These are phyloP conservation scores for Lachnellula cervina DNA, from an alignment of 2,329 filamentous ascomycete species.

Conservation along the genomic window DNA sequence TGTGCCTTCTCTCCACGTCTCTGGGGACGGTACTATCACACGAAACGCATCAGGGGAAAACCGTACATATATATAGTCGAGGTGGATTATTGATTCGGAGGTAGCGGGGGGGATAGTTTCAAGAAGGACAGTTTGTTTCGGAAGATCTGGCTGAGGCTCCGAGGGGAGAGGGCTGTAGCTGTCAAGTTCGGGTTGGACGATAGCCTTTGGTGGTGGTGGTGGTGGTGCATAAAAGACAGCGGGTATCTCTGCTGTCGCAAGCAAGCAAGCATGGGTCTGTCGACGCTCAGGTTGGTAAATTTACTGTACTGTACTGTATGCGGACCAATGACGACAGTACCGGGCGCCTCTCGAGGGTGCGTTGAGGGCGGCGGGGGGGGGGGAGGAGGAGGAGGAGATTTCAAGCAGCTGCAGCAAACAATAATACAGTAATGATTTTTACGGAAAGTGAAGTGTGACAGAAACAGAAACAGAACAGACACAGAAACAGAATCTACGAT, in stretches of 20 bases:
- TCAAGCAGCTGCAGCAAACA: no score
- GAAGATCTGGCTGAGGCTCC: not conserved
- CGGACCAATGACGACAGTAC: not conserved
- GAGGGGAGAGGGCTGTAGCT: not conserved
- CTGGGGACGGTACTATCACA: slow-evolving; percentile 18
- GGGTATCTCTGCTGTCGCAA: slow-evolving; percentile 6
- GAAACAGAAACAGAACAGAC: not conserved
- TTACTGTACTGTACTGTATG: not conserved
- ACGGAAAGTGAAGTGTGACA: not conserved
- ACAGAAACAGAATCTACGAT: not conserved
- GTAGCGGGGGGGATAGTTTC: not conserved
- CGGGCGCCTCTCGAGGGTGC: not conserved
- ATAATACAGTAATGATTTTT: no score
- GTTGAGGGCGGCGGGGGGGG: no score
- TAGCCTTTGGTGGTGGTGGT: no score
- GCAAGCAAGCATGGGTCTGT: not conserved
- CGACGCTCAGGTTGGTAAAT: no score
- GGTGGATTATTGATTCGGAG: not conserved
- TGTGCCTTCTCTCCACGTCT: slow-evolving; percentile 15
- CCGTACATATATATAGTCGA: not conserved
- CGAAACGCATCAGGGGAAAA: slow-evolving; percentile 20
- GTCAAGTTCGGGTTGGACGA: no score
- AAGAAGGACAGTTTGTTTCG: slow-evolving; percentile 1
- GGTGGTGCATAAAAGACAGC: slow-evolving; percentile 22
- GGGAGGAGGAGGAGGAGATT: no score